phyloP scores from a whole-genome alignment of 2,329 filamentous ascomycete species.

The Shiraia bambusicola region DNA sequence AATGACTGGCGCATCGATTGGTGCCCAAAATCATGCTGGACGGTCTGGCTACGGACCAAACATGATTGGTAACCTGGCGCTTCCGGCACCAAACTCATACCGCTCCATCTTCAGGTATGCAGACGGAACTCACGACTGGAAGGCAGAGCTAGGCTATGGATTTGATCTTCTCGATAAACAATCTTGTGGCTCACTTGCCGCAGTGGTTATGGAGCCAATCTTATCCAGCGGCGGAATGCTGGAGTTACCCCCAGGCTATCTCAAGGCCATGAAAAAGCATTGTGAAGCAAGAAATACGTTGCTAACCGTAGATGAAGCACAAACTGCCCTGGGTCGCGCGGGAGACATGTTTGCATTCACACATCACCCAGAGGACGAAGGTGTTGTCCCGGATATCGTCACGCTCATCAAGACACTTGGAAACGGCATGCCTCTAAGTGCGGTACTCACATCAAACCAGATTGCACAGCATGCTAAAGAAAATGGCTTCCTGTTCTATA shows the following conservation, averaged over 20 bases:
- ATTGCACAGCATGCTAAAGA: conserved; percentile 55
- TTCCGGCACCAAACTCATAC: conserved; percentile 63
- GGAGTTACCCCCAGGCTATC: conserved; percentile 60
- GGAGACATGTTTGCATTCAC: conserved; percentile 55
- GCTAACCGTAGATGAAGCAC: conserved; percentile 43
- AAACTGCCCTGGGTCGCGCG: conserved; percentile 39
- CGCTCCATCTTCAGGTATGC: conserved; percentile 61
- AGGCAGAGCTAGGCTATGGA: conserved; percentile 63
- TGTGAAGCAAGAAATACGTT: conserved; percentile 39
- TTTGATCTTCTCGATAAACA: conserved; percentile 62
- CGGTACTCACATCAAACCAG: conserved; percentile 57
- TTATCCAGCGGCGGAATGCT: conserved; percentile 62
- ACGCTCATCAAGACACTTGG: conserved; percentile 63
- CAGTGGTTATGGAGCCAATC: conserved; percentile 64
- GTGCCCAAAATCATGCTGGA: conserved; percentile 58
- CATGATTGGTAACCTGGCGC: conserved; percentile 58
- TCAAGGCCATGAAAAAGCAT: conserved; percentile 55
- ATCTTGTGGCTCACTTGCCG: conserved; percentile 62
- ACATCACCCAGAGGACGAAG: conserved; percentile 30
- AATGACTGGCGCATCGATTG: conserved; percentile 56
- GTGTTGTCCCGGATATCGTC: conserved; percentile 55
- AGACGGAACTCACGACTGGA: conserved; percentile 66
- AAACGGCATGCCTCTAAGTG: conserved; percentile 60
- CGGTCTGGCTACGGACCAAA: conserved; percentile 50
- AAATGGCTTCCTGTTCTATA: conserved; percentile 58